Percentiles rank a stretch among this genome's conserved stretches.
These are phyloP conservation scores for Durusdinium trenchii DNA, from an alignment of 73 alveolate species.

Conservation along the genomic window DNA sequence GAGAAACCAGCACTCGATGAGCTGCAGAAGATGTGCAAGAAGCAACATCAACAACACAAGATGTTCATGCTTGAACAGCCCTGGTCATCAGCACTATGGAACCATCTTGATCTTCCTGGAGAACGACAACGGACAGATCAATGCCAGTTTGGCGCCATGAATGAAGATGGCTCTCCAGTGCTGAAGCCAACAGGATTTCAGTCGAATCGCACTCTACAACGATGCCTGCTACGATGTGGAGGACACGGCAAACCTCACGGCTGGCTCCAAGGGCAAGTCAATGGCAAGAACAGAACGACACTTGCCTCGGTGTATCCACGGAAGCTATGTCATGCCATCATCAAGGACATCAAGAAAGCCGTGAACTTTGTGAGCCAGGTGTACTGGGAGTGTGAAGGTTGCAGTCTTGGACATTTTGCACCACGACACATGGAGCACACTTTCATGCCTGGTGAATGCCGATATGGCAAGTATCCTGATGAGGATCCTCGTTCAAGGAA, in stretches of 20 bases:
- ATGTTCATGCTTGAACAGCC: neutral
- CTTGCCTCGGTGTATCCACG: neutral
- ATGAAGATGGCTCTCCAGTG: neutral
- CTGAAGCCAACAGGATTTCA: conserved; percentile 28
- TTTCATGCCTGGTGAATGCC: conserved; percentile 49
- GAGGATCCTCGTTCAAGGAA: neutral
- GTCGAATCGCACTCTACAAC: neutral
- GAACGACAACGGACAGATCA: conserved; percentile 2
- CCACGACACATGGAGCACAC: neutral
- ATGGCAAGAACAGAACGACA: neutral
- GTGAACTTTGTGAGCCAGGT: neutral
- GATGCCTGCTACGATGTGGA: neutral
- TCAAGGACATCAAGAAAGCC: neutral
- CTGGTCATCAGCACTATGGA: neutral
- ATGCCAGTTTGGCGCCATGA: neutral
- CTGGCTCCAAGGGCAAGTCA: neutral
- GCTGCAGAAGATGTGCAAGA: neutral
- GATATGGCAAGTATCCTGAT: neutral
- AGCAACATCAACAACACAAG: neutral
- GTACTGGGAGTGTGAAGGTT: conserved; percentile 26
- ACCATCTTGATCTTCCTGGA: neutral
- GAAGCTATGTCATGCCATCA: neutral
- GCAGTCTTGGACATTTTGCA: neutral
- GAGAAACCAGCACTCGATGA: neutral
- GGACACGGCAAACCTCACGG: neutral